Evolutionary conservation across 768 basidiomycete genomes (phyloP), one percentile per base, ranked within the genome.

Genomic region (Kockovaella imperatae): DNA sequence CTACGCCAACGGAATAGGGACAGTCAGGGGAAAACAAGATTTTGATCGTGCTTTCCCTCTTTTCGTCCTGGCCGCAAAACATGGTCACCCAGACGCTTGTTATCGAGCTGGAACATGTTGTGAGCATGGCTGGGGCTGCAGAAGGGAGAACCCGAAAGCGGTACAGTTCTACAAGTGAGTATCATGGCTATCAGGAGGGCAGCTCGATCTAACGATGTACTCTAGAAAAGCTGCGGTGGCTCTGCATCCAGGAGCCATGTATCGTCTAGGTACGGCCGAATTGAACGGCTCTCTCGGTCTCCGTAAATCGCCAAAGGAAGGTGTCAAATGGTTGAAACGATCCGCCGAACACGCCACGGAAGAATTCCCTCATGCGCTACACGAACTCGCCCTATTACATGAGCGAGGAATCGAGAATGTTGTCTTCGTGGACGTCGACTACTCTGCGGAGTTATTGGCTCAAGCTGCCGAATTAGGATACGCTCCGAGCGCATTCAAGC

Each of bases 341-440:
- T 89, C 89, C 29, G 90, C 91, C 4, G 95, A 97, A 71, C 80
- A 74, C 43, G 74, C 75, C 5, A 93, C 87, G 1, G 85, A 87
- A 38, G 90, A 93, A 73, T 95, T 93, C 70, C 90, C 93, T 0
- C 91, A 97, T 66, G 91, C 91, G 1, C 74, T 99, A 39, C 90
- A 96, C 74, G 90, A 96, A 72, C 76, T 95, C 13, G 91, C 90
- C 0, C 77, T 93, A 26, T 73, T 97, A 32, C 93, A 97, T 60
- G 95, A 96, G 67, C 78, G 86, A n/a, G 95, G 95, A n/a, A 81
- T 99, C 47, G 86, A 96, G 59, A 96, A 97, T 69, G 90, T 97
- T 49, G 77, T 99, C 5, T 99, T 96, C 69, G 86, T 93, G 60
- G 95, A 99, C 71, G 81, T 82, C 55, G 93, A 97, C 62, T 99